Conservation (phyloP, 352 stramenopile species). For the Thraustochytrium sp. region DNA sequence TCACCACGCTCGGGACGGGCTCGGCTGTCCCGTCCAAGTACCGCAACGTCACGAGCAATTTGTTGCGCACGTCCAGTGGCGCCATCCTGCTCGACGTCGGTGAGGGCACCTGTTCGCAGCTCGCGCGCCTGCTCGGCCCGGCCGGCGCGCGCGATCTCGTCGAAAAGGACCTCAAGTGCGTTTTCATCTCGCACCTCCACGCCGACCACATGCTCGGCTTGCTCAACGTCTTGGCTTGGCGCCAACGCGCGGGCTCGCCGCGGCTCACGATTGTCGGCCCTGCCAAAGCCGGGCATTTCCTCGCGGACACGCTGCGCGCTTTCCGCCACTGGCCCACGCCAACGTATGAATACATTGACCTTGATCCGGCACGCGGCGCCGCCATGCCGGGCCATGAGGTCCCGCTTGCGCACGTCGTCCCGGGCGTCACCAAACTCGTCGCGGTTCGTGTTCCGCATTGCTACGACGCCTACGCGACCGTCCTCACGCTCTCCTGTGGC, state of each 20-base stretch:
- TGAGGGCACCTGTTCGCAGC: conserved; percentile 89
- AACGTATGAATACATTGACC: conserved; percentile 67
- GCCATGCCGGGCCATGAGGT: neutral
- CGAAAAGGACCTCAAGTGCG: conserved; percentile 65
- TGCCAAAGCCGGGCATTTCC: conserved; percentile 73
- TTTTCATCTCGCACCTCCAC: conserved; percentile 96
- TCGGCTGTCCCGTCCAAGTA: conserved; percentile 96
- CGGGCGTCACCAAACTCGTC: conserved; percentile 59
- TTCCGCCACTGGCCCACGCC: conserved; percentile 72
- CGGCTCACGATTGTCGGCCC: conserved; percentile 84
- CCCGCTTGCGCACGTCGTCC: conserved; percentile 49
- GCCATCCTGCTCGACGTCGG: conserved; percentile 87
- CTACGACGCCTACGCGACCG: conserved; percentile 76
- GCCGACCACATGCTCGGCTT: conserved; percentile 93
- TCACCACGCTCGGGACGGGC: conserved; percentile 85
- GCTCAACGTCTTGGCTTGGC: conserved; percentile 74
- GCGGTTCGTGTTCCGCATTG: conserved; percentile 77
- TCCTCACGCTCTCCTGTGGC: conserved; percentile 59
- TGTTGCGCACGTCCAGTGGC: conserved; percentile 48
- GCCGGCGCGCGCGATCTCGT: conserved; percentile 55
- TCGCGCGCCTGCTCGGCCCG: conserved; percentile 59
- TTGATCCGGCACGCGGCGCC: neutral
- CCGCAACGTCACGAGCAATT: conserved; percentile 93
- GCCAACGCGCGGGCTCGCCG: conserved; percentile 47
- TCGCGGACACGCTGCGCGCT: conserved; percentile 71